These are phyloP conservation scores for Ceriops tagal DNA, from an alignment of 345 rosid genomes.

Conservation along the genomic window DNA sequence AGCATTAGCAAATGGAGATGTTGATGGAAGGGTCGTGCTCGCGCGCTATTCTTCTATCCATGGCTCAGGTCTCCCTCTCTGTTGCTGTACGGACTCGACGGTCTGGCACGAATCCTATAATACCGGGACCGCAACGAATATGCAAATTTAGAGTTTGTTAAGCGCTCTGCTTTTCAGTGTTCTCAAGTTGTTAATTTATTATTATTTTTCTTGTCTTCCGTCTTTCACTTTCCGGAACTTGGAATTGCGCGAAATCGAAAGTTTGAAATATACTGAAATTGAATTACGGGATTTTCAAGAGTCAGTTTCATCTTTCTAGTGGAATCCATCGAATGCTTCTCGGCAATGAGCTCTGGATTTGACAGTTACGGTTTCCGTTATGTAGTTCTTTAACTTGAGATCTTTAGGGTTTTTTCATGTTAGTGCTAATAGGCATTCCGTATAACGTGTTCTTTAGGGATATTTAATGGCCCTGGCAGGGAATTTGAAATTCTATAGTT, in stretches of 20 bases:
- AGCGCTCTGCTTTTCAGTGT: slow-evolving; percentile 3
- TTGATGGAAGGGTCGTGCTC: slow-evolving; percentile 29
- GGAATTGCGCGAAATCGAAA: no score
- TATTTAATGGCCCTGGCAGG: no score
- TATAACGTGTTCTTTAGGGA: no score
- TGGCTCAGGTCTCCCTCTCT: slow-evolving; percentile 41
- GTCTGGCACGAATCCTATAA: slow-evolving; percentile 33
- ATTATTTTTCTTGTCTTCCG: slow-evolving; percentile 7
- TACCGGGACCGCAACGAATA: slow-evolving; percentile 59
- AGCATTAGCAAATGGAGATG: slow-evolving; percentile 43
- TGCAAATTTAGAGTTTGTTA: slow-evolving; percentile 30
- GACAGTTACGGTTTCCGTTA: slow-evolving; percentile 24
- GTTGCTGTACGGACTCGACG: slow-evolving; percentile 47
- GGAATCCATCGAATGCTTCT: slow-evolving; percentile 13
- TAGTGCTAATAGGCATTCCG: no score
- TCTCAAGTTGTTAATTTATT: not conserved
- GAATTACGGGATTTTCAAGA: no score
- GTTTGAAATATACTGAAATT: not conserved
- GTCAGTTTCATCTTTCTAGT: not conserved
- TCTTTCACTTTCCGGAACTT: no score
- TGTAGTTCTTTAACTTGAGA: slow-evolving; percentile 18
- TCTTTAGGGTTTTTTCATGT: slow-evolving; percentile 7
- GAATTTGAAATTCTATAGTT: no score
- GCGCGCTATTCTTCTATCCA: slow-evolving; percentile 31
- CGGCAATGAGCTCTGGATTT: not conserved